These are phyloP conservation scores for Brassica juncea DNA, from an alignment of 345 rosid genomes.

Conservation along the genomic window DNA sequence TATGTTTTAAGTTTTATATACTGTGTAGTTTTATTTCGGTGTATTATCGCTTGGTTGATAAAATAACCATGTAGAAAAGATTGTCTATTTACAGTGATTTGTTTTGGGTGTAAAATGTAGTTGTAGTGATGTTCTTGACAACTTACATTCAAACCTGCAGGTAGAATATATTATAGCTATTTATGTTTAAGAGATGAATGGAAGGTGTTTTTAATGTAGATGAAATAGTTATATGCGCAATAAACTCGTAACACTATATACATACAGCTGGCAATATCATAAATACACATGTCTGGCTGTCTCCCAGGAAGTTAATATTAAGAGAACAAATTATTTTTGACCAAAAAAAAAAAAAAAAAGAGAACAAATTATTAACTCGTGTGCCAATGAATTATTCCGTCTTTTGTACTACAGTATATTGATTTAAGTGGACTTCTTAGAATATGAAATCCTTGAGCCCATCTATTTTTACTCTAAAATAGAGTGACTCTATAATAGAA, in stretches of 20 bases:
- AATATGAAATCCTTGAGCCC: not conserved
- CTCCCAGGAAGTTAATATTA: not conserved
- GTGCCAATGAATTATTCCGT: not conserved
- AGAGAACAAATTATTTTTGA: not conserved
- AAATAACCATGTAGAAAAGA: too few relatives aligned
- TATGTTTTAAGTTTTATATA: not conserved
- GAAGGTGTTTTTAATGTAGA: too few relatives aligned
- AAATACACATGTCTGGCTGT: not conserved
- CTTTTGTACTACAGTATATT: not conserved
- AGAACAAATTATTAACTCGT: not conserved
- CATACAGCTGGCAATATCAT: not conserved
- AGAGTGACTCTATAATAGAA: too few relatives aligned
- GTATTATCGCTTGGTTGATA: too few relatives aligned
- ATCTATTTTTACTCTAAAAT: too few relatives aligned
- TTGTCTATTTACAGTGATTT: too few relatives aligned
- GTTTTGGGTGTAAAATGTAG: too few relatives aligned
- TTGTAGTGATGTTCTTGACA: too few relatives aligned
- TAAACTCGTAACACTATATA: not conserved
- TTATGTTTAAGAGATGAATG: too few relatives aligned
- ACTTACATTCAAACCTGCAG: too few relatives aligned
- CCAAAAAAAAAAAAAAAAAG: too few relatives aligned
- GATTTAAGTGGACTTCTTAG: not conserved
- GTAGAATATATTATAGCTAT: too few relatives aligned
- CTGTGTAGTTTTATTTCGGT: not conserved
- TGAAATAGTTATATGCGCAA: not conserved